Evolutionary conservation across 1,284 basidiomycete species (phyloP), one percentile per base, ranked within the genome.

Genomic region (Tylopilus orsonianus): DNA sequence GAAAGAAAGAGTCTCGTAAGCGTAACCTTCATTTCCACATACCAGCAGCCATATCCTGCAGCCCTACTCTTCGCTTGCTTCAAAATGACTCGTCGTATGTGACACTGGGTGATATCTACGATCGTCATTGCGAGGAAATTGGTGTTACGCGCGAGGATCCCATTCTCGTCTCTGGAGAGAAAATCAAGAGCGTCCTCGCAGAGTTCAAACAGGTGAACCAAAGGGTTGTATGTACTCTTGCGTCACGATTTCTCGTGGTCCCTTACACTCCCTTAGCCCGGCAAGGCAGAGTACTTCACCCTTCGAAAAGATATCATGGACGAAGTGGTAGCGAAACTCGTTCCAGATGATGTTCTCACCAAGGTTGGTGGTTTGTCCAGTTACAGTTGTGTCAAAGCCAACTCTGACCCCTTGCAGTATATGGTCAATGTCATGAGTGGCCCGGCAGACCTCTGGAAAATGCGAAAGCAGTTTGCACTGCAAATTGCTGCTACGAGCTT

Each of bases 381-480:
- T 49, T 5, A 18, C 5, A 33, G 8, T 1, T 38, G 24, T 18
- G 34, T 38, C 30, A 40, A 34, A 33, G 50, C 29, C 3, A 16
- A 54, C 16, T 47, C 33, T 56, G 24, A 46, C 18, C 39, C 33
- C n/a, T 56, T 46, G 12, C 62, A 97, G 90, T 99, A 93, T 67
- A 91, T 99, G 85, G 78, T 85, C 37, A 82, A 82, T 41, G 88
- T 87, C 20, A 97, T 97, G 91, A 74, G 79, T 23, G 81, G 80
- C 5, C 85, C 96, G 2, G 83, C 83, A 50, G 93, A 97, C 58
- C 77, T 99, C 5, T 99, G 96, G 95, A 81, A 92, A 53, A 93
- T 98, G 83, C 85, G 97, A 55, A 99, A 97, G 74, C 93, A 97
- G 68, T 97, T 99, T 69, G 88, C 95, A 9, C 71, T 90, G 36